Conservation (phyloP, 2,329 filamentous ascomycete genomes). For the Rhinocladiella mackenziei region DNA sequence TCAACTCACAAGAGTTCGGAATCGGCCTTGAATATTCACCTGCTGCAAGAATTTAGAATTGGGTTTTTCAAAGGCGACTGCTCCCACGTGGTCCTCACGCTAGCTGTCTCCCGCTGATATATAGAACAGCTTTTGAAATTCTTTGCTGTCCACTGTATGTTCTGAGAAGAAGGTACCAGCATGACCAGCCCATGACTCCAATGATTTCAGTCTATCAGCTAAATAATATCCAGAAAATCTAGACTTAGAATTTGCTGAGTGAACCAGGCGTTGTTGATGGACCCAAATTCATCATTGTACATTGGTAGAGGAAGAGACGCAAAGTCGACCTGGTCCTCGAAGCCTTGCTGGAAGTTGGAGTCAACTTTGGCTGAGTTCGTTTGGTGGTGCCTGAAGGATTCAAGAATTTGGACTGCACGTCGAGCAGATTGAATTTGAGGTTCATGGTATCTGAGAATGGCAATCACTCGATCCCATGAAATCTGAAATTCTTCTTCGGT, state of each 20-base stretch:
- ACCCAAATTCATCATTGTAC: not conserved
- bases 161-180: too few relatives aligned
- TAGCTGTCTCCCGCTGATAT: too few relatives aligned
- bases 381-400: not conserved
- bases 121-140: too few relatives aligned
- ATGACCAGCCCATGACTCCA: too few relatives aligned
- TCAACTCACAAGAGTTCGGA: too few relatives aligned
- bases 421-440: slow-evolving; percentile 3
- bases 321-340: not conserved
- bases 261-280: not conserved
- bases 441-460: slow-evolving; percentile 3
- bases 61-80: too few relatives aligned
- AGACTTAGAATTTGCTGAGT: not conserved
- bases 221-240: not conserved
- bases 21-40: too few relatives aligned
- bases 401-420: not conserved
- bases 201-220: too few relatives aligned
- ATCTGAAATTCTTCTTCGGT: not conserved
- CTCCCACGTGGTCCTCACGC: too few relatives aligned
- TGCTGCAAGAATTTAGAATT: too few relatives aligned
- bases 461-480: slow-evolving; percentile 1
- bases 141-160: too few relatives aligned
- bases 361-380: not conserved
- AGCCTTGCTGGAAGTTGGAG: not conserved
- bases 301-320: not conserved